Percentiles rank a stretch among this genome's conserved stretches.
Conservation (phyloP, 495 filamentous ascomycete species). For the Penicilliopsis zonata region DNA sequence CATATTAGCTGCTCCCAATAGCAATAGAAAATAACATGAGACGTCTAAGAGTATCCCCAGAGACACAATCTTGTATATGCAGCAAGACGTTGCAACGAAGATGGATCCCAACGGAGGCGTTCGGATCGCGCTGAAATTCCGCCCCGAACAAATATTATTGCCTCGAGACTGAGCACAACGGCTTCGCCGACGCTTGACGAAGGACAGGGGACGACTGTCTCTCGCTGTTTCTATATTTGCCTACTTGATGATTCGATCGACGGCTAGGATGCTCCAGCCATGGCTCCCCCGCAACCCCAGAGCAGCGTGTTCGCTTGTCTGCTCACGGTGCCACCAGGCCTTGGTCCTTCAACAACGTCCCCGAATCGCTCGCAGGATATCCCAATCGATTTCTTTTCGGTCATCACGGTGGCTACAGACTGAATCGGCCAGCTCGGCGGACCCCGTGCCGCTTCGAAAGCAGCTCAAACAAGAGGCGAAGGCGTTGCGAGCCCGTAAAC, state of each 20-base stretch:
- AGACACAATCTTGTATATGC: no score
- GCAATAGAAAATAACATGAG: no score
- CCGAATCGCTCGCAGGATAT: slow-evolving; percentile 4
- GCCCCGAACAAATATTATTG: no score
- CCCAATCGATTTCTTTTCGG: slow-evolving; percentile 4
- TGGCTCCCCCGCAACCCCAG: slow-evolving; percentile 18
- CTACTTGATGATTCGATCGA: neutral
- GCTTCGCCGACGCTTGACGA: no score
- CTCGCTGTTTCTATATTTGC: neutral
- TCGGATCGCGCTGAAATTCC: no score
- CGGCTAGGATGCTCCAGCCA: slow-evolving; percentile 31
- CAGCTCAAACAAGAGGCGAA: slow-evolving; percentile 65
- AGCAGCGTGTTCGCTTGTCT: slow-evolving; percentile 16
- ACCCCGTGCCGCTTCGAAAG: slow-evolving; percentile 51
- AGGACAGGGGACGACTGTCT: no score
- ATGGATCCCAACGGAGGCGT: no score
- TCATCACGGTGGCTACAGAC: slow-evolving; percentile 14
- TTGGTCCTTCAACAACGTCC: neutral
- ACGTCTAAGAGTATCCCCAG: no score
- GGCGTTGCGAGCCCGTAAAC: slow-evolving; percentile 24
- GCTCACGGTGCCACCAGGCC: slow-evolving; percentile 8
- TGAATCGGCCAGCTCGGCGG: slow-evolving; percentile 9
- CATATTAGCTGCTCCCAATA: no score
- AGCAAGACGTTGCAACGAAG: no score
- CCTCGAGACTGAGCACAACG: no score